Percentiles rank a stretch among this genome's conserved stretches.
These are phyloP conservation scores for Glycine tomentella DNA, from an alignment of 306 rosid genomes.

Conservation along the genomic window DNA sequence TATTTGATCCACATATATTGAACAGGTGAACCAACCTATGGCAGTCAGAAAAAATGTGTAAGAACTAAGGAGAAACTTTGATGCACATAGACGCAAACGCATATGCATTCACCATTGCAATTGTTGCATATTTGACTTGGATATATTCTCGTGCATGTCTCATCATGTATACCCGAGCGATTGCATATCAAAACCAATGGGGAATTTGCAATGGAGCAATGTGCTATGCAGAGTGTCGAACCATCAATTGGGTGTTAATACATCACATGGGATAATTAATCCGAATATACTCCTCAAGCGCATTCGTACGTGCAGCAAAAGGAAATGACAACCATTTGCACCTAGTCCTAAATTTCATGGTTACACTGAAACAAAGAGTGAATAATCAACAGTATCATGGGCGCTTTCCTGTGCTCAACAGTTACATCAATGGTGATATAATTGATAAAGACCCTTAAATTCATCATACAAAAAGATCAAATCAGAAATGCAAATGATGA, in stretches of 20 bases:
- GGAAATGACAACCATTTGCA: constrained; percentile 2
- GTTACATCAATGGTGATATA: neutral
- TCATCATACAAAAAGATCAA: constrained; percentile 37
- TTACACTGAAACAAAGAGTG: constrained; percentile 30
- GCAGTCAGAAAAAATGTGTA: neutral
- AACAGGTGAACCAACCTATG: no score
- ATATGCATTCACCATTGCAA: neutral
- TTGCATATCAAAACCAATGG: neutral
- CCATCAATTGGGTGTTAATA: neutral
- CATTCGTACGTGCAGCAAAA: neutral
- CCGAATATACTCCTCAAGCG: constrained; percentile 39
- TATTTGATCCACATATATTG: no score
- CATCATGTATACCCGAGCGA: neutral
- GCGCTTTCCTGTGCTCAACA: neutral
- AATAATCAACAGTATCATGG: neutral
- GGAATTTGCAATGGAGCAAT: constrained; percentile 7
- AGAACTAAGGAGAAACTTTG: neutral
- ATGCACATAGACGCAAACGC: neutral
- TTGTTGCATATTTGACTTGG: neutral
- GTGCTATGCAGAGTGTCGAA: neutral
- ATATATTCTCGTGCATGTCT: constrained; percentile 15
- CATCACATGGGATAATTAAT: constrained; percentile 13
- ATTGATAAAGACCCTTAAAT: neutral
- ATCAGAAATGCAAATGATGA: constrained; percentile 48
- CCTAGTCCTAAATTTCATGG: constrained; percentile 20